A percentile compares a stretch with the other conserved stretches of the same genome.
phyloP scores from a whole-genome alignment of 108 stramenopile species.

The Skeletonema costatum region DNA sequence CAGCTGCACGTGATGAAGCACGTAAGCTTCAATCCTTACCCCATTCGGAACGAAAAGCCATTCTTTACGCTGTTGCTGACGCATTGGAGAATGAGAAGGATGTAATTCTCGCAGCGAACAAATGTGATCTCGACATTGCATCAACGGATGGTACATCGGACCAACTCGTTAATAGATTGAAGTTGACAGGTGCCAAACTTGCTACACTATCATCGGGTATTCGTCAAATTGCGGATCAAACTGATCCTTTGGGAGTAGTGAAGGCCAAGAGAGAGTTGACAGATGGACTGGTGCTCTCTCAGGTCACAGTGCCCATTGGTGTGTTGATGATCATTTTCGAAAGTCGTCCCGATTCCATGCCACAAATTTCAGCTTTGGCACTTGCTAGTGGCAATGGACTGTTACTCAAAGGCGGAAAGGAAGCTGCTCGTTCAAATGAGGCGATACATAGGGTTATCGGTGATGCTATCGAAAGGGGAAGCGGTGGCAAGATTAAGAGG shows the following conservation, averaged over 20 bases:
- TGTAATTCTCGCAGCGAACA: slow-evolving; percentile 83
- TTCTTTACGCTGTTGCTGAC: slow-evolving; percentile 86
- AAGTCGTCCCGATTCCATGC: slow-evolving; percentile 96
- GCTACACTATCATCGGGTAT: slow-evolving; percentile 88
- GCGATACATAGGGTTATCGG: slow-evolving; percentile 86
- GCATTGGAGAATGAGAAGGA: slow-evolving; percentile 68
- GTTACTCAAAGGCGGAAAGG: slow-evolving; percentile 97
- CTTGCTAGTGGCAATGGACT: slow-evolving; percentile 96
- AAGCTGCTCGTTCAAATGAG: slow-evolving; percentile 90
- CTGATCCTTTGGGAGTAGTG: slow-evolving; percentile 82
- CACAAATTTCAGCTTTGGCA: slow-evolving; percentile 97
- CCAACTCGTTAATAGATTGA: slow-evolving; percentile 81
- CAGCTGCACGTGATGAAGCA: slow-evolving; percentile 73
- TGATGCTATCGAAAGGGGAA: slow-evolving; percentile 88
- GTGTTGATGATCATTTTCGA: slow-evolving; percentile 99
- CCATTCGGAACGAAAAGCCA: slow-evolving; percentile 68
- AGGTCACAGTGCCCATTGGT: slow-evolving; percentile 95
- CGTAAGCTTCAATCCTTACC: slow-evolving; percentile 80
- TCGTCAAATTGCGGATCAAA: slow-evolving; percentile 70
- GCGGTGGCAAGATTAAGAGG: slow-evolving; percentile 77
- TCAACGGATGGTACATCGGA: slow-evolving; percentile 66
- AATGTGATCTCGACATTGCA: slow-evolving; percentile 83
- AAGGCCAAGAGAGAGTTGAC: slow-evolving; percentile 86
- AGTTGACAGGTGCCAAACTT: slow-evolving; percentile 89
- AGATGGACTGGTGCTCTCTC: slow-evolving; percentile 89